phyloP scores from a whole-genome alignment of 139 green algal species.

The Microglena sp. region DNA sequence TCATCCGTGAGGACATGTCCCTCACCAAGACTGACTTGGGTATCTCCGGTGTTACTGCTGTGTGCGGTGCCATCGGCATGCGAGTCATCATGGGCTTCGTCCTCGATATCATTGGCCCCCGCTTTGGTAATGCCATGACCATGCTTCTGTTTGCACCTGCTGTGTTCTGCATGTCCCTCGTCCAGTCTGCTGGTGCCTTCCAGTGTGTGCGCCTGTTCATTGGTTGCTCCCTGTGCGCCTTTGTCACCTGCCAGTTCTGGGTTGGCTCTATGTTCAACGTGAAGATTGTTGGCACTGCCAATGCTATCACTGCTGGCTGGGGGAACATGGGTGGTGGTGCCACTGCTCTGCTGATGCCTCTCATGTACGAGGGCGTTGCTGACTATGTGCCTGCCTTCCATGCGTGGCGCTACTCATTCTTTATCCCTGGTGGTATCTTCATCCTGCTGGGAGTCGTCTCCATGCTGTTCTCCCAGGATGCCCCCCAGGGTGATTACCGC shows the following conservation, averaged over 20 bases:
- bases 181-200: conserved; percentile 36
- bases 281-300: conserved; percentile 81
- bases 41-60: conserved; percentile 45
- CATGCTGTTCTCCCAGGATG: conserved; percentile 56
- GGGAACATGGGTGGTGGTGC: conserved; percentile 86
- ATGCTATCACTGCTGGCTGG: conserved; percentile 72
- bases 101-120: conserved; percentile 69
- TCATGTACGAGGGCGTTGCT: conserved; percentile 55
- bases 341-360: conserved; percentile 88
- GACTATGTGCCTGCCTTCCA: conserved; percentile 16
- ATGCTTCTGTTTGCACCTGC: conserved; percentile 50
- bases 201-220: conserved; percentile 58
- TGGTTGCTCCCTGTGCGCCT: conserved; percentile 59
- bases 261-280: conserved; percentile 74
- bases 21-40: conserved; percentile 47
- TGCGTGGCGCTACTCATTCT: conserved; percentile 51
- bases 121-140: conserved; percentile 41
- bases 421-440: conserved; percentile 52
- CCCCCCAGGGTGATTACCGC: conserved; percentile 80
- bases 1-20: conserved; percentile 74
- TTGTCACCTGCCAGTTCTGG: conserved; percentile 92
- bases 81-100: conserved; percentile 60
- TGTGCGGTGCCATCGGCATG: conserved; percentile 51
- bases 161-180: conserved; percentile 62
- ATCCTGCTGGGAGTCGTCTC: conserved; percentile 56